Conservation (phyloP, 495 filamentous ascomycete species). For the Parmelia sp. region DNA sequence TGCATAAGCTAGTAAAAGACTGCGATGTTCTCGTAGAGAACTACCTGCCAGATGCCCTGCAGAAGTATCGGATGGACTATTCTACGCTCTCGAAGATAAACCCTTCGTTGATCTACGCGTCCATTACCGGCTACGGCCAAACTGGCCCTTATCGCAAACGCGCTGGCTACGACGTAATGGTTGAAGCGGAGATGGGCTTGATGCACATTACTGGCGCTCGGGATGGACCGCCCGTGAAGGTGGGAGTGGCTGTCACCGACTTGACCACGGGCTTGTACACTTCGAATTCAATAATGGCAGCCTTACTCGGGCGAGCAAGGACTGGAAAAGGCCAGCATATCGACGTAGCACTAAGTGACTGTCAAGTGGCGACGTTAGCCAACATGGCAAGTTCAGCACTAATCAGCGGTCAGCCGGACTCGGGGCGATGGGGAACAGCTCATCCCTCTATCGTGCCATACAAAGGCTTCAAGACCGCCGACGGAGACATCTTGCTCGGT, state of each 20-base stretch:
- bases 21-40: conserved; percentile 96
- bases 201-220: conserved; percentile 95
- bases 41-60: conserved; percentile 84
- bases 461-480: conserved; percentile 81
- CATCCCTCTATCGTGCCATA: conserved; percentile 98
- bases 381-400: conserved; percentile 91
- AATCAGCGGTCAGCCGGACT: conserved; percentile 81
- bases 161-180: conserved; percentile 98
- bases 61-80: conserved; percentile 87
- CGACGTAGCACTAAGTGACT: conserved; percentile 85
- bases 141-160: conserved; percentile 84
- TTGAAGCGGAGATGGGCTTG: conserved; percentile 93
- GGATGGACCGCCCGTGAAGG: conserved; percentile 91
- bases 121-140: conserved; percentile 76
- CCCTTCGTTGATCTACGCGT: conserved; percentile 62
- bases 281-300: conserved; percentile 95
- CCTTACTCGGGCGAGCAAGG: conserved; percentile 61
- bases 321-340: conserved; percentile 84
- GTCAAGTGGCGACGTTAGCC: conserved; percentile 83
- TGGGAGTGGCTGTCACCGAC: conserved; percentile 94
- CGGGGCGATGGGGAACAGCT: conserved; percentile 88
- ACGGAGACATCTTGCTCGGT: conserved; percentile 86
- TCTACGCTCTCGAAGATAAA: conserved; percentile 71
- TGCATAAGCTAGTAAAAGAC: conserved; percentile 74
- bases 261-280: conserved; percentile 94